These are phyloP conservation scores for Candida endomychidarum DNA, from an alignment of 805 yeast species.

Conservation along the genomic window DNA sequence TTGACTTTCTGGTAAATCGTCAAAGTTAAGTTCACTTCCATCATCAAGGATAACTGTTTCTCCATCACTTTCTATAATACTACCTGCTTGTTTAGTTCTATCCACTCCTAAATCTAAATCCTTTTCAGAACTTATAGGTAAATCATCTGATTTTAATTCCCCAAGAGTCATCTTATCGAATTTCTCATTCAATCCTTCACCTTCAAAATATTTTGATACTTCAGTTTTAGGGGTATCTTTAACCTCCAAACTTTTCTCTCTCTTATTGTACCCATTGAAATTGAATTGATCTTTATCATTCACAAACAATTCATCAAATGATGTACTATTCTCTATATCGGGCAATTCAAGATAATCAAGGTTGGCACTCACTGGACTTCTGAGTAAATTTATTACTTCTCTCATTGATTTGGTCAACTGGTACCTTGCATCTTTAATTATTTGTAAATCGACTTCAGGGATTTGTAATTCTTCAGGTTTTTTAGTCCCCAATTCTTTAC, in stretches of 20 bases:
- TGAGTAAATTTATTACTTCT: slow-evolving; percentile 33
- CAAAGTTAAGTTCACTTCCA: slow-evolving; percentile 6
- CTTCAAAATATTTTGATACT: slow-evolving; percentile 9
- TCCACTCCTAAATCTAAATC: too few relatives aligned
- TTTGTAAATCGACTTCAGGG: slow-evolving; percentile 35
- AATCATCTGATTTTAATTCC: not conserved
- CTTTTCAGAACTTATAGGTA: too few relatives aligned
- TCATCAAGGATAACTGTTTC: slow-evolving; percentile 29
- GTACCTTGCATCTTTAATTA: slow-evolving; percentile 31
- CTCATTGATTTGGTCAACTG: slow-evolving; percentile 37
- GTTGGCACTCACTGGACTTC: slow-evolving; percentile 24
- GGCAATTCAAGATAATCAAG: slow-evolving; percentile 17
- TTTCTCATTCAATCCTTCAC: slow-evolving; percentile 7
- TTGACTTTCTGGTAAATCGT: slow-evolving; percentile 4
- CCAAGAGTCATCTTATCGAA: slow-evolving; percentile 8
- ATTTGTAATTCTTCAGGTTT: slow-evolving; percentile 14
- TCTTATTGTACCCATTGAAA: slow-evolving; percentile 10
- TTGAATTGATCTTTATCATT: slow-evolving; percentile 13
- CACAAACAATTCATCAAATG: slow-evolving; percentile 14
- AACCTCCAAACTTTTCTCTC: not conserved
- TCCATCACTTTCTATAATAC: slow-evolving; percentile 24
- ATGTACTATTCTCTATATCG: slow-evolving; percentile 14
- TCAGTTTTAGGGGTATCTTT: not conserved
- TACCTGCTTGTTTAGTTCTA: not conserved
- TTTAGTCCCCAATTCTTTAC: not conserved